Evolutionary conservation across 2,329 filamentous ascomycete species (phyloP).

Genomic region (Colletotrichum zoysiae): DNA sequence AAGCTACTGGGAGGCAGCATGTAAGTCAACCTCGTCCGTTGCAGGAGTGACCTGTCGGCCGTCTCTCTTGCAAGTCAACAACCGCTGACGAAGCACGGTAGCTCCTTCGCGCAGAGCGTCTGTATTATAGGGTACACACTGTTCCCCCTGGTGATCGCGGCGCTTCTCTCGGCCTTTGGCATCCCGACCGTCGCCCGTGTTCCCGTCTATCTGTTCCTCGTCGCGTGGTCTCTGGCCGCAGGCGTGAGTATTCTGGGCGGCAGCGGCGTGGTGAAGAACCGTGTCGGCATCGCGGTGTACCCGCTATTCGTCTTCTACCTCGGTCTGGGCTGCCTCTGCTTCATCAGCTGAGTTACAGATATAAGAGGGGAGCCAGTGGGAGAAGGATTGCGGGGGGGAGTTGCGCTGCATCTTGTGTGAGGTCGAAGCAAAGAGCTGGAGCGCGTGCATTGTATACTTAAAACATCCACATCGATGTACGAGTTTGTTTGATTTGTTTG

Average conservation of each 20-base stretch:
- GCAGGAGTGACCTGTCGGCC: not conserved
- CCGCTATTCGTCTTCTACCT: constrained; percentile 96
- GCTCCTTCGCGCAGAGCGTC: constrained; percentile 96
- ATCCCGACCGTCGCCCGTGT: constrained; percentile 86
- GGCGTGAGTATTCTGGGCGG: constrained; percentile 96
- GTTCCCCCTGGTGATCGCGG: constrained; percentile 94
- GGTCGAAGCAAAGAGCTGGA: not conserved
- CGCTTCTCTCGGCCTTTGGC: constrained; percentile 85
- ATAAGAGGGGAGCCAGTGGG: not conserved
- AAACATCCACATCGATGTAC: constrained; percentile 30
- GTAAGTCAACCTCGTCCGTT: constrained; percentile 66
- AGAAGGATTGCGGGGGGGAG: not conserved
- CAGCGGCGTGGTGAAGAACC: constrained; percentile 94
- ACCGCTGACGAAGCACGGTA: constrained; percentile 53
- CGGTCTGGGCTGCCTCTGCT: constrained; percentile 92
- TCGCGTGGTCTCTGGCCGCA: constrained; percentile 93
- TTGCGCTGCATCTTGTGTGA: constrained; percentile 8
- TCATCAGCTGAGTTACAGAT: constrained; percentile 79
- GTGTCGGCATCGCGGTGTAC: constrained; percentile 93
- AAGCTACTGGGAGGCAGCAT: constrained; percentile 97
- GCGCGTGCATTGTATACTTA: constrained; percentile 25
- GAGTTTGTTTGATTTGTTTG: not conserved
- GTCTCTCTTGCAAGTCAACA: constrained; percentile 1
- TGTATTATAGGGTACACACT: constrained; percentile 99
- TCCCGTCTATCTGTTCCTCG: constrained; percentile 89